Percentiles rank a stretch among this genome's conserved stretches.
phyloP scores from a whole-genome alignment of 2,329 filamentous ascomycete genomes.

The Aureobasidium namibiae region DNA sequence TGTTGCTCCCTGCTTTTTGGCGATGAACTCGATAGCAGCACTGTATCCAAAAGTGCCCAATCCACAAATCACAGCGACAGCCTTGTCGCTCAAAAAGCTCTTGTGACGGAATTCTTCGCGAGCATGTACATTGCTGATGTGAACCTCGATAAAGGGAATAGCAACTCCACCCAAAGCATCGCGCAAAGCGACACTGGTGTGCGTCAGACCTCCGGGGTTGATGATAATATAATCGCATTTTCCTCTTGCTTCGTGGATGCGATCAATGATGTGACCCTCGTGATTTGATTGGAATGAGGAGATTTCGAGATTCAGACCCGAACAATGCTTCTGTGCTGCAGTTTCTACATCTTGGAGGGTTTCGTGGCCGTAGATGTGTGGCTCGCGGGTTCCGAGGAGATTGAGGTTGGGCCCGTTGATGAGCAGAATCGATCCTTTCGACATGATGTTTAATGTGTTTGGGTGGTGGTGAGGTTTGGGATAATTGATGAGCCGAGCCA shows the following conservation, averaged over 20 bases:
- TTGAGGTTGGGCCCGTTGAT: conserved; percentile 82
- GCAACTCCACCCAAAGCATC: conserved; percentile 62
- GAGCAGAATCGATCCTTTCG: conserved; percentile 49
- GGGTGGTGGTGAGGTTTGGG: no score
- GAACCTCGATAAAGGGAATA: conserved; percentile 71
- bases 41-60: conserved; percentile 44
- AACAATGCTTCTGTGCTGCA: conserved; percentile 40
- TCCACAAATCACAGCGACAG: conserved; percentile 63
- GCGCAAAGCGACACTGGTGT: conserved; percentile 68
- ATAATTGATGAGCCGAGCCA: no score
- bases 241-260: conserved; percentile 54
- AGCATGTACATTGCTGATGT: conserved; percentile 66
- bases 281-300: conserved; percentile 64
- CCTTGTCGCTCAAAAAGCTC: conserved; percentile 69
- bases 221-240: conserved; percentile 58
- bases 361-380: conserved; percentile 60
- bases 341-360: conserved; percentile 56
- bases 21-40: conserved; percentile 37
- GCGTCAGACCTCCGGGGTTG: conserved; percentile 67
- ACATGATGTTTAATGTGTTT: background rate
- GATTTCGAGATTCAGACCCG: conserved; percentile 32
- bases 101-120: conserved; percentile 61
- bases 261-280: conserved; percentile 66
- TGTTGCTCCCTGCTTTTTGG: conserved; percentile 15
- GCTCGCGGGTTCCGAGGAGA: conserved; percentile 67